Evolutionary conservation across 2,329 filamentous ascomycete genomes (phyloP), one percentile per base, ranked within the genome.

Genomic region (Cryphonectria japonica): DNA sequence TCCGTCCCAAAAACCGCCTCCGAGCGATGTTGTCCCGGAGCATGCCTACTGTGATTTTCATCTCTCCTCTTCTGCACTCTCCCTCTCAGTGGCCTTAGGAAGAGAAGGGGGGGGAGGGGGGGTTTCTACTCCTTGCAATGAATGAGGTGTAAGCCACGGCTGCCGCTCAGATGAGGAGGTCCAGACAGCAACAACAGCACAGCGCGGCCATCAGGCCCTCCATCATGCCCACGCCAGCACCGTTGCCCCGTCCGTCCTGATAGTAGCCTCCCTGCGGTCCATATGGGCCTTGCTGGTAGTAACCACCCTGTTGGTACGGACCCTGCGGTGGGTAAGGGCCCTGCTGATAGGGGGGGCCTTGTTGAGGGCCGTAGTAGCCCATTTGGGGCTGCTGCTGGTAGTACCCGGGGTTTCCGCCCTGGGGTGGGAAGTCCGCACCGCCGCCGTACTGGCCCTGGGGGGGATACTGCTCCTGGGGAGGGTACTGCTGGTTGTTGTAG

Each of bases 161-260:
- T 46, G 19, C 14, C 16, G 13, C 41, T 32, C 66, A 73, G 52
- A 71, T 60, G 46, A 73, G 60, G 29, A 73, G 59, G 14, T 73
- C 72, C n/a, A 73, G 19, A n/a, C 72, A 73, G 70, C 72, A 73
- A 68, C 72, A 73, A 50, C 72, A 73, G 65, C 67, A 69, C 52
- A 72, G 54, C 26, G 65, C 68, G 0, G 72, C 72, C 66, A 72
- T 60, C 65, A 72, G 16, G 0, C 69, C 72, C 68, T 73, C 72
- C 0, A 72, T 19, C 29, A 69, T 37, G 0, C 72, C 72, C 6
- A 64, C 60, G 13, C 71, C 71, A 39, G 66, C 61, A 59, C 71
- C 60, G 39, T 66, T 41, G 16, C 68, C 70, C 39, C 69, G 59
- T 14, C n/a, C 34, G 62, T 73, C 65, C 54, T 73, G 66, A 22